Conservation (phyloP, 2,329 filamentous ascomycete genomes). For the Lizonia empirigonia region DNA sequence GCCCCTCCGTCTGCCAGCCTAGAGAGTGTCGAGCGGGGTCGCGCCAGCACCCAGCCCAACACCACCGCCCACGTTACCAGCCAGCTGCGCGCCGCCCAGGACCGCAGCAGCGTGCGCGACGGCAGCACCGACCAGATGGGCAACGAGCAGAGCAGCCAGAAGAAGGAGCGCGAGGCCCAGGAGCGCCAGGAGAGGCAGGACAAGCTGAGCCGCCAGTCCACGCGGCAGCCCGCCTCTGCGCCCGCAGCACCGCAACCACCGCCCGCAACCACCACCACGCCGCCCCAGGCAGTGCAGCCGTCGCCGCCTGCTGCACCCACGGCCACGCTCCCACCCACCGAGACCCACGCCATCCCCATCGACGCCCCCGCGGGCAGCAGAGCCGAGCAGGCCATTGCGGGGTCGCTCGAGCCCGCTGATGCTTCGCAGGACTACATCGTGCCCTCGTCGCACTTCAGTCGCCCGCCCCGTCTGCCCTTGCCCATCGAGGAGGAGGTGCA, state of each 20-base stretch:
- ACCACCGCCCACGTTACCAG: constrained; percentile 33
- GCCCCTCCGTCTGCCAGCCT: constrained; percentile 48
- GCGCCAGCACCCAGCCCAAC: constrained; percentile 36
- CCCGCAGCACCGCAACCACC: constrained; percentile 36
- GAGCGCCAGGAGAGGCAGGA: constrained; percentile 6
- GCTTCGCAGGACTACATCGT: constrained; percentile 47
- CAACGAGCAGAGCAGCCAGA: constrained; percentile 49
- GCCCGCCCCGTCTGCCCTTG: constrained; percentile 87
- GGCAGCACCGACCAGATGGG: constrained; percentile 41
- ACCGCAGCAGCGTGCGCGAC: constrained; percentile 24
- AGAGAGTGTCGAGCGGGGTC: constrained; percentile 43
- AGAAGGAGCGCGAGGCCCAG: constrained; percentile 20
- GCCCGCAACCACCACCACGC: constrained; percentile 19
- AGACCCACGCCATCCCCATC: constrained; percentile 48
- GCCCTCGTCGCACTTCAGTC: constrained; percentile 56
- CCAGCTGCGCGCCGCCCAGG: constrained; percentile 41
- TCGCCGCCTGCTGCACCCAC: not conserved
- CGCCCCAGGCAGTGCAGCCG: constrained; percentile 23
- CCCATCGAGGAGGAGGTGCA: constrained; percentile 92
- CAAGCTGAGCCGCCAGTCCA: constrained; percentile 15
- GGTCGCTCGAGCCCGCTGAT: constrained; percentile 36
- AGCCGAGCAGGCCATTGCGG: constrained; percentile 15
- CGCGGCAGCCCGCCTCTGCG: constrained; percentile 13
- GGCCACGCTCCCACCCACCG: constrained; percentile 21
- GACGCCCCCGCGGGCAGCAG: constrained; percentile 21